Evolutionary conservation across 1,284 basidiomycete species (phyloP).

Genomic region (Vanrija sp.): DNA sequence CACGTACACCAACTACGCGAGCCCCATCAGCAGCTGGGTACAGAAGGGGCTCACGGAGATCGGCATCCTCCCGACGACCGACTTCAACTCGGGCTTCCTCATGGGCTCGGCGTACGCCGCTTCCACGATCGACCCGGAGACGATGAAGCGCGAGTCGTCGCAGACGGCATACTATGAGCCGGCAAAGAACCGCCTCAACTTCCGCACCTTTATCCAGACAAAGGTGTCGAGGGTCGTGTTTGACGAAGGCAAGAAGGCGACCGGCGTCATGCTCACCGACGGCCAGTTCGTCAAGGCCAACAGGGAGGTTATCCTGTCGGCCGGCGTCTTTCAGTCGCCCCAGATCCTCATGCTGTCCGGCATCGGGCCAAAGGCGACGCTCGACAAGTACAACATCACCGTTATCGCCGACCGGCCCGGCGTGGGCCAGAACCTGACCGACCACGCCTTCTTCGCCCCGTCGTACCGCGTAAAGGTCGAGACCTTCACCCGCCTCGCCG

Average conservation of each 20-base stretch:
- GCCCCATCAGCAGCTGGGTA: background rate
- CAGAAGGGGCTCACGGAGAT: background rate
- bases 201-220: background rate
- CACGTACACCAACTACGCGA: background rate
- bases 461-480: background rate
- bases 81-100: background rate
- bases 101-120: background rate
- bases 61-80: background rate
- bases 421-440: conserved; percentile 60
- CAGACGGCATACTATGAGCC: background rate
- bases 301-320: background rate
- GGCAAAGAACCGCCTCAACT: background rate
- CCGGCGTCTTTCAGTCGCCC: conserved; percentile 32
- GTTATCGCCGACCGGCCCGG: conserved; percentile 55
- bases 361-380: conserved; percentile 58
- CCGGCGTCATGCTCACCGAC: background rate
- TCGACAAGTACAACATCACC: conserved; percentile 54
- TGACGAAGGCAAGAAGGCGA: background rate
- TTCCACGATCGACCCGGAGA: background rate
- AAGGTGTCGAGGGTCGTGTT: background rate
- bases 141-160: background rate
- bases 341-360: conserved; percentile 70
- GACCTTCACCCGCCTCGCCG: background rate
- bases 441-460: conserved; percentile 49
- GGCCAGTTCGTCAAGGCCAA: background rate